Conservation (phyloP, 805 yeast genomes). For the Kodamaea lidongshanica region DNA sequence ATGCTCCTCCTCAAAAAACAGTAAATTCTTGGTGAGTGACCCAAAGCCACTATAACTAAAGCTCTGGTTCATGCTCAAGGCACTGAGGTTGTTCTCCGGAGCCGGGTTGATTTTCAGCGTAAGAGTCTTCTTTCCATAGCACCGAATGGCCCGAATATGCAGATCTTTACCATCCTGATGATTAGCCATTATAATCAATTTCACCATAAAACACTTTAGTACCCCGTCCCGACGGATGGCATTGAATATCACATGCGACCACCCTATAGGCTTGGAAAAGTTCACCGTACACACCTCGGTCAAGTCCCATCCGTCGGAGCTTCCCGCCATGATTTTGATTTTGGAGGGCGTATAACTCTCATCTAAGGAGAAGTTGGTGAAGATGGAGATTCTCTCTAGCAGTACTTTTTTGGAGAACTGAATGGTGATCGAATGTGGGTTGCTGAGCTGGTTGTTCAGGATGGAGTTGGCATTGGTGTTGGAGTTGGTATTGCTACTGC, state of each 20-base stretch:
- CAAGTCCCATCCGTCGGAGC: constrained; percentile 68
- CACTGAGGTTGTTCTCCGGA: constrained; percentile 6
- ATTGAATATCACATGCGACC: constrained; percentile 63
- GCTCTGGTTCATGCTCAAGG: constrained; percentile 4
- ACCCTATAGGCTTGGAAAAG: constrained; percentile 65
- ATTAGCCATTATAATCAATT: constrained; percentile 61
- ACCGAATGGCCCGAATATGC: constrained; percentile 72
- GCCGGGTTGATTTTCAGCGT: constrained; percentile 1
- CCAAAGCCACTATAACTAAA: constrained; percentile 5
- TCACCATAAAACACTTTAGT: constrained; percentile 60
- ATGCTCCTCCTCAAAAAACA: constrained; percentile 9
- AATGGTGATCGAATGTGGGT: constrained; percentile 77
- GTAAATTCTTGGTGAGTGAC: constrained; percentile 3
- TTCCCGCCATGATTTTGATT: constrained; percentile 62
- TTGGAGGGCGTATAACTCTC: constrained; percentile 89
- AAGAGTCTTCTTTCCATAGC: constrained; percentile 35
- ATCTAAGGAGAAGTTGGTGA: constrained; percentile 64
- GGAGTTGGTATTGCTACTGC: constrained; percentile 11
- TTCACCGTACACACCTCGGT: constrained; percentile 56
- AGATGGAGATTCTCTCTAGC: constrained; percentile 62
- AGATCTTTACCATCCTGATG: constrained; percentile 97
- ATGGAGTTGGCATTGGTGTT: constrained; percentile 19
- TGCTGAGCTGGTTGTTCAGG: constrained; percentile 37
- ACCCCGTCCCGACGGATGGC: constrained; percentile 49
- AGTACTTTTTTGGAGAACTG: constrained; percentile 75